These are phyloP conservation scores for Plasmodium gonderi DNA, from an alignment of 169 alveolate genomes.

Conservation along the genomic window DNA sequence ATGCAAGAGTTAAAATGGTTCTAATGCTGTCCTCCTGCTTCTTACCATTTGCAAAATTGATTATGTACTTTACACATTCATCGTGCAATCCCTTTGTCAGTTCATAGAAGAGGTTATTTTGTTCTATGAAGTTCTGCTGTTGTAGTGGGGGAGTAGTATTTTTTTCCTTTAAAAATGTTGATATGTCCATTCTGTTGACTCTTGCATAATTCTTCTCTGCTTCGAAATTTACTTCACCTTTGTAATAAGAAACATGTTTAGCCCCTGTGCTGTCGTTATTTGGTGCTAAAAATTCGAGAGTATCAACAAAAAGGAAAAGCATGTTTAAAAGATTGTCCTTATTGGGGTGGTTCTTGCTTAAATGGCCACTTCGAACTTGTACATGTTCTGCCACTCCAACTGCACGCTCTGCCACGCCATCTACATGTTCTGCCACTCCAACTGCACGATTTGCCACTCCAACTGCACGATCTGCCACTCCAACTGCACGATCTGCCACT, in stretches of 20 bases:
- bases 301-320: conserved; percentile 21
- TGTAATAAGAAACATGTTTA: not conserved
- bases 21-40: not conserved
- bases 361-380: not conserved
- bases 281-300: not conserved
- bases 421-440: too few relatives aligned
- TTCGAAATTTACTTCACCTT: not conserved
- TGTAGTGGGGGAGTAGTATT: not conserved
- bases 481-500: not conserved
- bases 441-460: not conserved
- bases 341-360: not conserved
- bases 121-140: not conserved
- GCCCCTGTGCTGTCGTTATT: too few relatives aligned
- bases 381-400: not conserved
- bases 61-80: not conserved
- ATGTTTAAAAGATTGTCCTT: not conserved
- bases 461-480: not conserved
- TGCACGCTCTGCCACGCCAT: too few relatives aligned
- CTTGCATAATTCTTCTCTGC: not conserved
- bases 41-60: not conserved
- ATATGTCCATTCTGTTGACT: not conserved
- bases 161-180: not conserved
- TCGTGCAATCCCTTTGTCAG: not conserved
- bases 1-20: not conserved
- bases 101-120: not conserved